phyloP scores from a whole-genome alignment of 2,329 filamentous ascomycete species.

The Aspergillus puulaauensis region DNA sequence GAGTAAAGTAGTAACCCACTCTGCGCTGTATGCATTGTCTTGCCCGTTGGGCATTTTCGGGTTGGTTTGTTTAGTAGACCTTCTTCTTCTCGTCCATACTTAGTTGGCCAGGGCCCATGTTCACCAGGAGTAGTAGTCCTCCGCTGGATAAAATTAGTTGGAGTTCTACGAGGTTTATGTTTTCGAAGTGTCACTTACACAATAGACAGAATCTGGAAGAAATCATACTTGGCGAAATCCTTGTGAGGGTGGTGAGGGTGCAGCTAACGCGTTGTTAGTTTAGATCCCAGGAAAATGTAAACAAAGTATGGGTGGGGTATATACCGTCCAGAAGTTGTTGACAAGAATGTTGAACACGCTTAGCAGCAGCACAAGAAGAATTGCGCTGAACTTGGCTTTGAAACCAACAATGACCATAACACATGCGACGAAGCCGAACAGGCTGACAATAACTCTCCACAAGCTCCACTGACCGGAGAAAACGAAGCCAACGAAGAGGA shows the following conservation, averaged over 20 bases:
- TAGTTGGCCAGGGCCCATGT: slow-evolving; percentile 97
- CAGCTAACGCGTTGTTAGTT: slow-evolving; percentile 57
- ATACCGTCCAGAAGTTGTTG: slow-evolving; percentile 99
- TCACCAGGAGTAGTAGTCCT: slow-evolving; percentile 91
- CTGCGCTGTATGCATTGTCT: not conserved
- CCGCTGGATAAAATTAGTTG: slow-evolving; percentile 51
- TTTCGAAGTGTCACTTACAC: slow-evolving; percentile 56
- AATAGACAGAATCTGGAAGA: slow-evolving; percentile 99
- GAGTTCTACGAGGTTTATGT: not conserved
- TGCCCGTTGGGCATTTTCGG: not conserved
- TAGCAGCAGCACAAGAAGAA: slow-evolving; percentile 89
- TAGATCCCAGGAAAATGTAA: not conserved
- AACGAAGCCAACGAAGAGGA: slow-evolving; percentile 95
- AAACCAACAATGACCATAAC: slow-evolving; percentile 99
- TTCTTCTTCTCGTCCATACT: slow-evolving; percentile 99
- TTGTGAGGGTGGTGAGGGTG: slow-evolving; percentile 98
- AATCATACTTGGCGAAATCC: slow-evolving; percentile 99
- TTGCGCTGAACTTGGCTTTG: slow-evolving; percentile 99
- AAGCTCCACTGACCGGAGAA: slow-evolving; percentile 92
- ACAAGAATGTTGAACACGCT: slow-evolving; percentile 96
- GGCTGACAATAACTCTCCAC: slow-evolving; percentile 79
- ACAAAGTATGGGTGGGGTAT: slow-evolving; percentile 36
- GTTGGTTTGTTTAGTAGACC: slow-evolving; percentile 69
- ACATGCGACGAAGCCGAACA: slow-evolving; percentile 85
- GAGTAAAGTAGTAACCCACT: not conserved